Evolutionary conservation across 2,329 filamentous ascomycete genomes (phyloP).

Genomic region (Orbilia quercus): DNA sequence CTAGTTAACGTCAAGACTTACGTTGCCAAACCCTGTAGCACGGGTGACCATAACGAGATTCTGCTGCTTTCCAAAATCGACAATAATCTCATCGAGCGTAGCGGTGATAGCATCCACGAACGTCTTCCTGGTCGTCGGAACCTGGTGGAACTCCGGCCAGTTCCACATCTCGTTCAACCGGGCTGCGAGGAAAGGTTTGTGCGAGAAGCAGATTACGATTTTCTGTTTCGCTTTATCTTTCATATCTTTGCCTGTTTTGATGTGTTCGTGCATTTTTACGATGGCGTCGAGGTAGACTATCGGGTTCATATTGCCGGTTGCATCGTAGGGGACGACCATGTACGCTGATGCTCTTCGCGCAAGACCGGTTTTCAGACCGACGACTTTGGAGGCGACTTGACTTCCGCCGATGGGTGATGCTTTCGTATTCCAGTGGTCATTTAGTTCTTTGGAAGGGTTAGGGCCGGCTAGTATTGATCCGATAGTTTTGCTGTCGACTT

Average conservation of each 20-base stretch:
- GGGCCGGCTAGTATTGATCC: conserved; percentile 39
- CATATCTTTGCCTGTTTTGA: neutral
- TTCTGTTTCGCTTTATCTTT: conserved; percentile 9
- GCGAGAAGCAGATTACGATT: conserved; percentile 35
- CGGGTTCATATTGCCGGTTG: conserved; percentile 13
- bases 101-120: conserved; percentile 34
- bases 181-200: conserved; percentile 6
- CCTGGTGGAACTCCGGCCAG: conserved; percentile 25
- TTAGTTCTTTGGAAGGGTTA: conserved; percentile 8
- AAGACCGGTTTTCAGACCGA: conserved; percentile 23
- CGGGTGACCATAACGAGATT: conserved; percentile 45
- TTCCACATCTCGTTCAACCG: conserved; percentile 29
- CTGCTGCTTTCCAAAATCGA: conserved; percentile 21
- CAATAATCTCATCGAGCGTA: conserved; percentile 36
- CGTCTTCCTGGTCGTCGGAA: conserved; percentile 15
- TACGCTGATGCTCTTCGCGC: conserved; percentile 29
- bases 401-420: conserved; percentile 15
- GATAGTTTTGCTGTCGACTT: conserved; percentile 17
- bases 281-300: conserved; percentile 40
- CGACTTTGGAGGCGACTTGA: conserved; percentile 32
- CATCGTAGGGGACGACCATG: conserved; percentile 41
- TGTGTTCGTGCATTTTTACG: conserved; percentile 41
- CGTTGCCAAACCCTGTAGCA: conserved; percentile 13
- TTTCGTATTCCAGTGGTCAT: conserved; percentile 18
- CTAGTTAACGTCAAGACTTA: conserved; percentile 5